Evolutionary conservation across 495 filamentous ascomycete species (phyloP).

Genomic region (Trichoderma erinaceum): DNA sequence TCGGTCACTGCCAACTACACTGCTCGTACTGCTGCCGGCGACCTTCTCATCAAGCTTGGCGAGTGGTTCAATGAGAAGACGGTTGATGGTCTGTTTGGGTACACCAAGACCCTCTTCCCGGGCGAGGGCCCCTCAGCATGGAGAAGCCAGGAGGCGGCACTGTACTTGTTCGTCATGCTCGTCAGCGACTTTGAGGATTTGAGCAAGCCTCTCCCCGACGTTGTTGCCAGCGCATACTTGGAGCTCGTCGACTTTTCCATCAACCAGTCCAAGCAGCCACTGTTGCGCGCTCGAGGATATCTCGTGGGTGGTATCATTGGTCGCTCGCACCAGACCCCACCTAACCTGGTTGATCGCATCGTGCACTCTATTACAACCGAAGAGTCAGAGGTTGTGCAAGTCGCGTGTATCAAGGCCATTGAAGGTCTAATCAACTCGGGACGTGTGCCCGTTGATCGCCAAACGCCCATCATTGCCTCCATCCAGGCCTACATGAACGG

Average conservation of each 20-base stretch:
- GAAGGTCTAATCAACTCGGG: constrained; percentile 69
- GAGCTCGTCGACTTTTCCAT: constrained; percentile 75
- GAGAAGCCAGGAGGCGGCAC: constrained; percentile 65
- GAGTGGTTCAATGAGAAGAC: constrained; percentile 73
- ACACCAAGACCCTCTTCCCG: constrained; percentile 63
- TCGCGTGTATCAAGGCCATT: constrained; percentile 80
- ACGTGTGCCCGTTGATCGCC: constrained; percentile 49
- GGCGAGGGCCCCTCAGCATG: constrained; percentile 45
- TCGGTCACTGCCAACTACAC: constrained; percentile 96
- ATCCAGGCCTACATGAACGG: constrained; percentile 69
- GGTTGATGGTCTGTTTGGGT: constrained; percentile 65
- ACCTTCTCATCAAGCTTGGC: constrained; percentile 84
- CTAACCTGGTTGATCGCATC: constrained; percentile 59
- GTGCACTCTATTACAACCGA: constrained; percentile 70
- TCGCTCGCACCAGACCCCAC: constrained; percentile 47
- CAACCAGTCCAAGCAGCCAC: constrained; percentile 49
- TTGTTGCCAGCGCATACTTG: constrained; percentile 64
- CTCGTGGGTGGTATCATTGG: constrained; percentile 70
- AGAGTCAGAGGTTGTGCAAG: constrained; percentile 78
- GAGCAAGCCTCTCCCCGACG: constrained; percentile 55
- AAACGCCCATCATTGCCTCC: constrained; percentile 65
- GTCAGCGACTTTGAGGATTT: constrained; percentile 75
- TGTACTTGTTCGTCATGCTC: constrained; percentile 76
- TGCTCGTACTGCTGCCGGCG: constrained; percentile 82
- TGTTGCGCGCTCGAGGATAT: constrained; percentile 80